Base-by-base conservation (phyloP, 2,329 filamentous ascomycete genomes). In the Venturiaceae sp. region DNA sequence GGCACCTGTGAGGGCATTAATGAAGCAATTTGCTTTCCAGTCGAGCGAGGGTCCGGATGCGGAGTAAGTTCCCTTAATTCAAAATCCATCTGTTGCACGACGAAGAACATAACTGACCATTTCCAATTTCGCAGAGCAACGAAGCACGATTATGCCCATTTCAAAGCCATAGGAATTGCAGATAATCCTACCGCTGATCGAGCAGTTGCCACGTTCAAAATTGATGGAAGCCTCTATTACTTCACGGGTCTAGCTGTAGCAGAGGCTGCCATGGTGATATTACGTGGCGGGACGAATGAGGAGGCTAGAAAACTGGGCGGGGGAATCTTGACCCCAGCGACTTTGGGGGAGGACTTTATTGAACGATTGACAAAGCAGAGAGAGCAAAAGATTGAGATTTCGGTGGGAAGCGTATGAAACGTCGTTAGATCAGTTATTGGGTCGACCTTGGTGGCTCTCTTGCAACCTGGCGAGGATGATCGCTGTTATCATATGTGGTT, bases 281-380 rank as follows among this genome's bases (percentile, higher is more conserved):
- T 90, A 16, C 77, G 86, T 60, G 84, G 86, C 44, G 78, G 66
- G 30, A 34, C 33, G 33, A n/a, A n/a, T n/a, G 55, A 71, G 3
- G 72, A 82, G 2, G 66, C 72, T 37, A 77, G 77, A 9, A 74
- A 78, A 50, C 70, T 77, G 37, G 72, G 89, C 11, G 77, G 76
- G 1, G 88, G 87, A 3, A 73, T 90, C 21, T 82, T 88, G 62
- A 92, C 88, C 1, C 84, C 88, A 0, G 85, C 87, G 0, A 87
- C 82, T 57, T 73, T 92, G 2, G 88, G 88, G 1, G 83, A 86
- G 63, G 73, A 77, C 9, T 87, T 82, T 65, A 74, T 90, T 60
- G 82, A 90, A 65, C 77, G 85, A 14, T 65, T 88, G 37, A n/a
- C n/a, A n/a, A n/a, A n/a, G n/a, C n/a, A n/a, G n/a, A n/a, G n/a